Conservation (phyloP, 345 rosid species). For the Camelina hispida region DNA sequence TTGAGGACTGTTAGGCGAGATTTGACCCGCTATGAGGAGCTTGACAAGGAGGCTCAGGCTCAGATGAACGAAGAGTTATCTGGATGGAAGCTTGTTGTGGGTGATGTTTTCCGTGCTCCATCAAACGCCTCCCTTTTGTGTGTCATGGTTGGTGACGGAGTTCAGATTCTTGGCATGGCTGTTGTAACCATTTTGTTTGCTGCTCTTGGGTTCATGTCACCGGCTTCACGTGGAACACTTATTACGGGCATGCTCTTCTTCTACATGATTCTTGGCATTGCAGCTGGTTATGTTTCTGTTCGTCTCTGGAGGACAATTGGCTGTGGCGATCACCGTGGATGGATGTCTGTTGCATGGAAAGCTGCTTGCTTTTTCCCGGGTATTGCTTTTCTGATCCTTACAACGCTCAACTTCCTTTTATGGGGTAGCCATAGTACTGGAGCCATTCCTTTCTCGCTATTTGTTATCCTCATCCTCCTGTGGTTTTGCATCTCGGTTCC, state of each 20-base stretch:
- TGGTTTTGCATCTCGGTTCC: slow-evolving; percentile 71
- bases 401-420: slow-evolving; percentile 61
- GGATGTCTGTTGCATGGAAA: slow-evolving; percentile 73
- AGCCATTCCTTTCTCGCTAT: slow-evolving; percentile 71
- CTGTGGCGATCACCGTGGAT: slow-evolving; percentile 60
- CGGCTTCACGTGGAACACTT: slow-evolving; percentile 78
- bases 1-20: slow-evolving; percentile 88
- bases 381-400: slow-evolving; percentile 65
- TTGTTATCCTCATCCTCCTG: slow-evolving; percentile 54
- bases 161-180: slow-evolving; percentile 81
- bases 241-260: slow-evolving; percentile 74
- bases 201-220: slow-evolving; percentile 85
- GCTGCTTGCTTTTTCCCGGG: slow-evolving; percentile 84
- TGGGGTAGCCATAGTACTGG: slow-evolving; percentile 80
- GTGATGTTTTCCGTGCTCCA: slow-evolving; percentile 80
- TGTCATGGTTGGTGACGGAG: slow-evolving; percentile 76
- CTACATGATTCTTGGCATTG: slow-evolving; percentile 74
- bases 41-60: slow-evolving; percentile 89
- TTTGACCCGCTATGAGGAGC: slow-evolving; percentile 86
- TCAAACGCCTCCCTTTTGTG: slow-evolving; percentile 60
- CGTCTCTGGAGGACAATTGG: slow-evolving; percentile 71
- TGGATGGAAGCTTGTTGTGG: slow-evolving; percentile 83
- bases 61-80: slow-evolving; percentile 95
- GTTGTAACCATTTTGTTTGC: slow-evolving; percentile 71
- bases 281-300: slow-evolving; percentile 74